phyloP scores from a whole-genome alignment of 106 monocot species.

The Platanthera guangdongensis region DNA sequence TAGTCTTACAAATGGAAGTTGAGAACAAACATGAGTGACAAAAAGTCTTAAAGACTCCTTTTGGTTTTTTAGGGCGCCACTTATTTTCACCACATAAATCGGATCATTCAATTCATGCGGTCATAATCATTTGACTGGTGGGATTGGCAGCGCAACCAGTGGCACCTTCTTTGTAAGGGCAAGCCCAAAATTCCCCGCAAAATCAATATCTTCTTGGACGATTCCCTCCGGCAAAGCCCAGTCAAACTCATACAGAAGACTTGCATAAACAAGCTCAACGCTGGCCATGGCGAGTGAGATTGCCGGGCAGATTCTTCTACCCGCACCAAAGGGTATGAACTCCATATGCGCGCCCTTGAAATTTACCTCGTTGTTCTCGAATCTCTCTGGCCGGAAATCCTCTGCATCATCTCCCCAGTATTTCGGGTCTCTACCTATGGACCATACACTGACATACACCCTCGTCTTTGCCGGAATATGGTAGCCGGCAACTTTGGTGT shows the following conservation, averaged over 20 bases:
- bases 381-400: conserved; percentile 3
- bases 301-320: conserved; percentile 5
- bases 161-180: not conserved
- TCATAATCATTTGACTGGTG: too few relatives aligned
- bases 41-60: too few relatives aligned
- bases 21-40: too few relatives aligned
- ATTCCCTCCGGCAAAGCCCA: conserved; percentile 7
- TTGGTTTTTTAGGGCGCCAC: too few relatives aligned
- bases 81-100: too few relatives aligned
- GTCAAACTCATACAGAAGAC: not conserved
- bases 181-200: not conserved
- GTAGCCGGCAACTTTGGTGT: not conserved
- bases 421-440: conserved; percentile 5
- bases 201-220: conserved; percentile 4
- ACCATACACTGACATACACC: not conserved
- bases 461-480: conserved; percentile 5
- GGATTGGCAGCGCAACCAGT: not conserved
- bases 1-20: too few relatives aligned
- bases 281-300: not conserved
- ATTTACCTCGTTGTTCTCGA: not conserved
- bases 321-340: conserved; percentile 10
- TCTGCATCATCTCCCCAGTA: not conserved
- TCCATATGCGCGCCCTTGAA: conserved; percentile 2
- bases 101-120: too few relatives aligned
- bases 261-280: not conserved